These are phyloP conservation scores for Adansonia digitata DNA, from an alignment of 345 rosid genomes.

Conservation along the genomic window DNA sequence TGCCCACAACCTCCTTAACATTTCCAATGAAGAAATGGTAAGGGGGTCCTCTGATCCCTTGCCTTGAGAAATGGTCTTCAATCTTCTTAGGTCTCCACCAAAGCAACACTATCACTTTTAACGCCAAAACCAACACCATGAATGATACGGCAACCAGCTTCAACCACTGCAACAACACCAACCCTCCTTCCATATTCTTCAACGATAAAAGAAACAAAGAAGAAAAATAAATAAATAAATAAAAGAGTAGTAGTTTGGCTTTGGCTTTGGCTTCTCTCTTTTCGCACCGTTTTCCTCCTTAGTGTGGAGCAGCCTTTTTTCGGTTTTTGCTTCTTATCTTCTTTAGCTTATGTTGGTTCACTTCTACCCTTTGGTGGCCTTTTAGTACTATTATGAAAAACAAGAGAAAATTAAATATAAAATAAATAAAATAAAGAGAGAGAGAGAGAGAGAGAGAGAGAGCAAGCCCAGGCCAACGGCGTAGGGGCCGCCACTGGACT, in stretches of 20 bases:
- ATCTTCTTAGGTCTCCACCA: constrained; percentile 98
- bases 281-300: constrained; percentile 13
- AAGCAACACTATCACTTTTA: constrained; percentile 49
- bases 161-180: constrained; percentile 25
- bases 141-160: constrained; percentile 37
- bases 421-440: not conserved
- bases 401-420: not conserved
- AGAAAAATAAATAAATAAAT: constrained; percentile 11
- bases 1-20: constrained; percentile 82
- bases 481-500: constrained; percentile 95
- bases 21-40: constrained; percentile 96
- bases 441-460: constrained; percentile 11
- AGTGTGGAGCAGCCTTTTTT: constrained; percentile 22
- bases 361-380: constrained; percentile 36
- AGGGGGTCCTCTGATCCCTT: constrained; percentile 97
- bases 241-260: constrained; percentile 11
- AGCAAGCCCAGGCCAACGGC: constrained; percentile 75
- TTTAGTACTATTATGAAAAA: constrained; percentile 29
- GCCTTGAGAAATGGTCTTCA: constrained; percentile 85
- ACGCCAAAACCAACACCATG: constrained; percentile 26
- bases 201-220: not conserved
- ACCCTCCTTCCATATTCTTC: constrained; percentile 13
- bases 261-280: constrained; percentile 1
- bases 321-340: constrained; percentile 15
- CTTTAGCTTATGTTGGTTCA: constrained; percentile 38